Evolutionary conservation across 2,329 filamentous ascomycete species (phyloP), one percentile per base, ranked within the genome.

Genomic region (Massarina eburnea): DNA sequence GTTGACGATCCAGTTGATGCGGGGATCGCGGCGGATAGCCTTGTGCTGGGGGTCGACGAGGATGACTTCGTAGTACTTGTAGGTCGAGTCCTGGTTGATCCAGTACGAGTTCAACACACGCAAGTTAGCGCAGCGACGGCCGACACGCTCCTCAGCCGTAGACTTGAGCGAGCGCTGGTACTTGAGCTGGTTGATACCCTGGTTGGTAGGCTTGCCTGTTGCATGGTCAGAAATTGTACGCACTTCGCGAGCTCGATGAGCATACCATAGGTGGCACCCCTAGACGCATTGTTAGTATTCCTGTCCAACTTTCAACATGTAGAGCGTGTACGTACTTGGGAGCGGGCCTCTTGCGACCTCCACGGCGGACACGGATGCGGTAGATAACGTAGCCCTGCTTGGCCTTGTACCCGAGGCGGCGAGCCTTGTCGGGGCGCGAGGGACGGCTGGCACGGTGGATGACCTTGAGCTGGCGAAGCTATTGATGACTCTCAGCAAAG

Each of bases 351-450:
- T 99, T 99, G 84, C 94, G 91, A 73, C 94, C 94, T 87, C 94
- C 94, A 78, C 94, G 91, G 77, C 94, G 89, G 70, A 99, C 94
- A 76, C 94, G 94, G 74, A 95, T 85, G 76, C 94, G 94, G 88
- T 99, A 99, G 88, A 99, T 91, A 76, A 99, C 94, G 84, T 97
- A 99, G 79, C 94, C 94, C 83, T 99, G 94, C 90, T 99, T 99
- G 83, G 95, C 94, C 89, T 99, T 99, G 90, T 99, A 99, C 72
- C 94, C 94, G 69, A 99, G 89, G 79, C 95, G 94, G 80, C 94
- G 94, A 75, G 95, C 94, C 89, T 99, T 99, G 83, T 99, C 95
- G 73, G 94, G 94, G 77, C 94, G 94, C 71, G 91, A 96, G 68
- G 94, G 94, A 72, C 92, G 91, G 72, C 91, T 95, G 74, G 94